Percentiles rank a stretch among this genome's conserved stretches.
Evolutionary conservation across 1,139 yeast genomes (phyloP).

Genomic region (Suhomyces bribrorum): DNA sequence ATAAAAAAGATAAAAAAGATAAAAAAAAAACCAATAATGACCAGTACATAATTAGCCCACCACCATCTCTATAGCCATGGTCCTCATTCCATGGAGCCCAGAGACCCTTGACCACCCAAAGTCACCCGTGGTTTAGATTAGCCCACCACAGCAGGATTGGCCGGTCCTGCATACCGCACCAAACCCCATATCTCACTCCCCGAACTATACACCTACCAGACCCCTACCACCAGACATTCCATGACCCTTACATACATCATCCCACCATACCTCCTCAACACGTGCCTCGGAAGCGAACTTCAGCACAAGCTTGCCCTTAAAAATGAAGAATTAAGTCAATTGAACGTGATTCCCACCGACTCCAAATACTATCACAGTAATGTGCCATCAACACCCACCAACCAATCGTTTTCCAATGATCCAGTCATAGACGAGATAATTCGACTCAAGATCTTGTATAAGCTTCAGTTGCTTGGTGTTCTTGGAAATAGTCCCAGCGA

Average conservation of each 20-base stretch:
- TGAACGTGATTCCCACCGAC: slow-evolving; percentile 30
- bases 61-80: no score
- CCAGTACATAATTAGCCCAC: no score
- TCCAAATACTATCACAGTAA: slow-evolving; percentile 26
- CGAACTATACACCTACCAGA: background rate
- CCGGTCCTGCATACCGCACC: slow-evolving; percentile 1
- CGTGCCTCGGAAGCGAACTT: slow-evolving; percentile 38
- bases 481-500: slow-evolving; percentile 41
- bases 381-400: slow-evolving; percentile 14
- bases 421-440: slow-evolving; percentile 35
- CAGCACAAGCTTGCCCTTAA: slow-evolving; percentile 26
- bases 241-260: slow-evolving; percentile 29
- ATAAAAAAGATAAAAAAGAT: no score
- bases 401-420: slow-evolving; percentile 32
- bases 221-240: slow-evolving; percentile 1
- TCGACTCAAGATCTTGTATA: slow-evolving; percentile 37
- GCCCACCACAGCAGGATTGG: background rate
- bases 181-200: background rate
- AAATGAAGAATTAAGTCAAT: slow-evolving; percentile 29
- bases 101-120: no score
- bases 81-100: no score
- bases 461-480: slow-evolving; percentile 40
- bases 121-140: background rate
- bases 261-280: slow-evolving; percentile 47
- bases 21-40: no score